Percentiles rank a stretch among this genome's conserved stretches.
These are phyloP conservation scores for Nicotiana tabacum DNA, from an alignment of 257 asterid genomes.

Conservation along the genomic window DNA sequence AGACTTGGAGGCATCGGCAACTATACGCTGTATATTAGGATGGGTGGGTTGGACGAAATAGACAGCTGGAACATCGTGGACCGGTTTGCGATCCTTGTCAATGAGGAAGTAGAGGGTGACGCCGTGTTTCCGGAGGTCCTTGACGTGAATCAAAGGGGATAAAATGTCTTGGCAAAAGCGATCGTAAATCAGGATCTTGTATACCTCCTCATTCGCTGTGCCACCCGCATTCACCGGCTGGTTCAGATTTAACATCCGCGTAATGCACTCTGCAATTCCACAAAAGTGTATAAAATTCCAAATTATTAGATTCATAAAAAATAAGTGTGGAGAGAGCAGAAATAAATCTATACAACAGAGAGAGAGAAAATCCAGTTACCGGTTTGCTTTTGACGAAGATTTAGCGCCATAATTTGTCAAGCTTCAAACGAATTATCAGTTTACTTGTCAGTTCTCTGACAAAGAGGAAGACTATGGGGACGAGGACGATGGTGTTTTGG, in stretches of 20 bases:
- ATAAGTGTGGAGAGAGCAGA: background rate
- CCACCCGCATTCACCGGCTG: constrained; percentile 69
- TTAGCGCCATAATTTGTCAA: constrained; percentile 52
- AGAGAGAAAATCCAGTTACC: constrained; percentile 31
- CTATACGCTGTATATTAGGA: constrained; percentile 57
- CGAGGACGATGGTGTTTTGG: background rate
- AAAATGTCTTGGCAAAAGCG: constrained; percentile 87
- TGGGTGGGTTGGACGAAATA: constrained; percentile 86
- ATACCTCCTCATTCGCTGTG: constrained; percentile 85
- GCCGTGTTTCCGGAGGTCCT: constrained; percentile 96
- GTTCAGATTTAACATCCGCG: constrained; percentile 95
- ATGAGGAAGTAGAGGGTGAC: constrained; percentile 88
- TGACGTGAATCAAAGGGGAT: constrained; percentile 94
- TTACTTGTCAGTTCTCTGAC: background rate
- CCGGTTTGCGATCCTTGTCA: constrained; percentile 95
- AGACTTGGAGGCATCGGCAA: constrained; percentile 64
- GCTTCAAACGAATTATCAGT: background rate
- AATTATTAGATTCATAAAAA: background rate
- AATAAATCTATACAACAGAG: background rate
- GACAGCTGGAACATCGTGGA: constrained; percentile 92
- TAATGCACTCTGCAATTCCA: constrained; percentile 64
- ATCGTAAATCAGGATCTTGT: constrained; percentile 95
- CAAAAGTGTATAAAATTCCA: background rate
- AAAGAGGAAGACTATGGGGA: background rate
- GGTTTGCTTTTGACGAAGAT: constrained; percentile 87